These are phyloP conservation scores for Didymella exigua DNA, from an alignment of 2,329 filamentous ascomycete genomes.

Conservation along the genomic window DNA sequence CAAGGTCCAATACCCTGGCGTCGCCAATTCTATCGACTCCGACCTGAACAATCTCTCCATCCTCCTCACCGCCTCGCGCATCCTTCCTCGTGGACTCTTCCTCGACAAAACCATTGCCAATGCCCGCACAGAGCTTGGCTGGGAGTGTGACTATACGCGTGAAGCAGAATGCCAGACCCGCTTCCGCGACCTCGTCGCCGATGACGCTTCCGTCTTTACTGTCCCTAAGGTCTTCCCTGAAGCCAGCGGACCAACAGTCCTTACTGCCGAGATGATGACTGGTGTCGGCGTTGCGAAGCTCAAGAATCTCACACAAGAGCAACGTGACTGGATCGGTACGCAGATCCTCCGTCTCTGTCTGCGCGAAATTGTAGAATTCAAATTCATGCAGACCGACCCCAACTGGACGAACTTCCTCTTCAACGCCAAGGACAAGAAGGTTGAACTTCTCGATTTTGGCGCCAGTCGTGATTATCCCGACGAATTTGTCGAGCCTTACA, in stretches of 20 bases:
- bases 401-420: slow-evolving; percentile 99
- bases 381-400: slow-evolving; percentile 98
- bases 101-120: slow-evolving; percentile 98
- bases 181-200: slow-evolving; percentile 77
- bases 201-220: slow-evolving; percentile 74
- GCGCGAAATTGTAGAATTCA: slow-evolving; percentile 91
- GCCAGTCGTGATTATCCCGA: slow-evolving; percentile 85
- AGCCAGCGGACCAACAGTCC: slow-evolving; percentile 81
- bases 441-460: slow-evolving; percentile 95
- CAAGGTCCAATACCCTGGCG: slow-evolving; percentile 96
- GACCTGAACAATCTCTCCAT: slow-evolving; percentile 93
- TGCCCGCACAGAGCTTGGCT: slow-evolving; percentile 85
- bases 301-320: slow-evolving; percentile 74
- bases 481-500: slow-evolving; percentile 79
- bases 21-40: slow-evolving; percentile 93
- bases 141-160: slow-evolving; percentile 95
- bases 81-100: slow-evolving; percentile 90
- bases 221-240: slow-evolving; percentile 79
- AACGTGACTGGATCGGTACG: slow-evolving; percentile 95
- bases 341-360: slow-evolving; percentile 91
- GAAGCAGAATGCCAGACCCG: slow-evolving; percentile 81
- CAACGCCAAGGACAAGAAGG: slow-evolving; percentile 71
- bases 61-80: slow-evolving; percentile 84
- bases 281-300: slow-evolving; percentile 86
- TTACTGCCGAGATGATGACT: slow-evolving; percentile 92